Percentiles rank a stretch among this genome's conserved stretches.
These are phyloP conservation scores for Tolypocladium tundrense DNA, from an alignment of 2,329 filamentous ascomycete species.

Conservation along the genomic window DNA sequence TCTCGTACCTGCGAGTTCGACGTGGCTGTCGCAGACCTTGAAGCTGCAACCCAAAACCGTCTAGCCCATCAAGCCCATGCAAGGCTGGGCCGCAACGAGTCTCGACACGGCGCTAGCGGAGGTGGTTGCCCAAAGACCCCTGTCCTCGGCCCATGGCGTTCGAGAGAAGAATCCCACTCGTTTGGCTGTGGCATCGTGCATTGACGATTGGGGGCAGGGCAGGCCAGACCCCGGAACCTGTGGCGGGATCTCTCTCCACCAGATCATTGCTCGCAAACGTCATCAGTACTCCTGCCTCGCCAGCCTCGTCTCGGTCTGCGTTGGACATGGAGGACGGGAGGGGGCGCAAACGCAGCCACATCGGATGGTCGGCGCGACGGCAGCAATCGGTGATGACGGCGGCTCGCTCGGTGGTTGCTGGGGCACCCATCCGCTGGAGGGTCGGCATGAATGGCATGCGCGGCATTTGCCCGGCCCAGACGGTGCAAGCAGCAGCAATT, in stretches of 20 bases:
- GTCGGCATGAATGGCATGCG: neutral
- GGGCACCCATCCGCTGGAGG: neutral
- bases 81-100: neutral
- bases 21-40: neutral
- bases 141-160: neutral
- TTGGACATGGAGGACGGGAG: neutral
- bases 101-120: neutral
- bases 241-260: neutral
- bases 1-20: neutral
- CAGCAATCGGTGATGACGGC: neutral
- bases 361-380: no score
- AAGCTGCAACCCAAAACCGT: neutral
- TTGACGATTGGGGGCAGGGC: neutral
- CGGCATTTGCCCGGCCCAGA: neutral
- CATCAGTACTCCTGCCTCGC: neutral
- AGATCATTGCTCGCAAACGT: neutral
- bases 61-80: neutral
- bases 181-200: neutral
- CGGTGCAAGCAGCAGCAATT: neutral
- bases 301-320: neutral
- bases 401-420: neutral
- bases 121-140: neutral
- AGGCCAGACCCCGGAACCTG: neutral
- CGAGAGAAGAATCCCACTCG: neutral
- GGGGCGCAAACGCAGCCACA: neutral